Conservation (phyloP, 2,329 filamentous ascomycete species). For the Cryphonectria nitschkei region DNA sequence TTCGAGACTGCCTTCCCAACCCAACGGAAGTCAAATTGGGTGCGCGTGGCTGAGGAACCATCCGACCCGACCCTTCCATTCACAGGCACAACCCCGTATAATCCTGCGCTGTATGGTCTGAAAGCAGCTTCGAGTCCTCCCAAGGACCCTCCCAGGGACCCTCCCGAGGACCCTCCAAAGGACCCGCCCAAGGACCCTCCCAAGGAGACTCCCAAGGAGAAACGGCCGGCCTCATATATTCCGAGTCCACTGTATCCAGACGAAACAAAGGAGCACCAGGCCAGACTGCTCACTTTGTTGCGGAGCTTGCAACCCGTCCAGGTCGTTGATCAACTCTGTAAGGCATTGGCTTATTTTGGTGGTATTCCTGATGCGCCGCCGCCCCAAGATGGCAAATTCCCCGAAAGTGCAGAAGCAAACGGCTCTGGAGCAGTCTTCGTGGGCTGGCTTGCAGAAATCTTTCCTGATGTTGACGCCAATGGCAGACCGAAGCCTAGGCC, state of each 20-base stretch:
- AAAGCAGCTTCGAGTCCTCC: constrained; percentile 23
- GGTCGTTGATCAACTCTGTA: constrained; percentile 66
- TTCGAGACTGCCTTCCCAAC: constrained; percentile 53
- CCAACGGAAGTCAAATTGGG: constrained; percentile 28
- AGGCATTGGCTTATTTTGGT: constrained; percentile 66
- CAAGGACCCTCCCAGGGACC: constrained; percentile 8
- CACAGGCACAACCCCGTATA: constrained; percentile 27
- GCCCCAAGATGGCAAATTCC: constrained; percentile 55
- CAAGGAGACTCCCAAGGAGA: neutral
- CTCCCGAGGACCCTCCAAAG: neutral
- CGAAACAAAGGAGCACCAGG: constrained; percentile 63
- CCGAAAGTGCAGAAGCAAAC: constrained; percentile 58
- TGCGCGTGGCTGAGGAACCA: constrained; percentile 25
- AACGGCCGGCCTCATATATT: constrained; percentile 4
- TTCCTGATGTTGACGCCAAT: constrained; percentile 47
- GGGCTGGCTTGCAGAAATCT: constrained; percentile 67
- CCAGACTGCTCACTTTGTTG: constrained; percentile 60
- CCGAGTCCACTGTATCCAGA: constrained; percentile 38
- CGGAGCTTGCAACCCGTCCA: constrained; percentile 57
- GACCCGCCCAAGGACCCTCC: neutral
- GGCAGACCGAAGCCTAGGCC: constrained; percentile 32
- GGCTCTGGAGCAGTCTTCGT: constrained; percentile 62
- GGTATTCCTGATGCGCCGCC: constrained; percentile 59
- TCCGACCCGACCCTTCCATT: constrained; percentile 19
- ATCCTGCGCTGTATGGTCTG: constrained; percentile 26